Base-by-base conservation (phyloP, 306 rosid species). In the Hippophae rhamnoides region DNA sequence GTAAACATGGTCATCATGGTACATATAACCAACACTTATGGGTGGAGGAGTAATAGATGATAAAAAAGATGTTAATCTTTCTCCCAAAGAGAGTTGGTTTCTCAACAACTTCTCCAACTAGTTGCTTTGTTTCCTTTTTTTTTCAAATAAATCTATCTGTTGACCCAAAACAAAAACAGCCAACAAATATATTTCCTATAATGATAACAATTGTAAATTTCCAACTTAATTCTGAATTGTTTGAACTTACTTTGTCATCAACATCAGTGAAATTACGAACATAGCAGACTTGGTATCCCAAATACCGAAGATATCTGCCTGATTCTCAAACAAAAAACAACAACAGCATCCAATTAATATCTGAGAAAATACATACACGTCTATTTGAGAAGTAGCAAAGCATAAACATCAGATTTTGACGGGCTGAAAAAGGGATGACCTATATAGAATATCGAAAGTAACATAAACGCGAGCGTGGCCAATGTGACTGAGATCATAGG, bases 231-330 rank as follows among this genome's bases (percentile, higher is more conserved):
- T 18, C 23, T 18, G 23, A 18, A 18, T 18, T 18, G 23, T 48
- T 48, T 55, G 42, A 72, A 76, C 84, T 76, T 47, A 88, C 99
- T 81, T 92, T 92, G 74, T 92, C 96, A 72, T 92, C 96, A 5
- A 92, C 93, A 63, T 92, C 99, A n/a, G 99, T 92, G 72, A 92
- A 92, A 77, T 88, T 92, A 47, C 96, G 93, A 71, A 92, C 93
- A 72, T 92, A 85, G 66, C 68, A 66, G 60, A 92, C 95, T 73
- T 85, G 76, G 69, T 67, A 83, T 9, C 89, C 96, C 93, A 92
- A 78, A 69, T 92, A 95, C 93, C 64, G 85, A 66, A 92, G 81
- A 82, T 83, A 92, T 78, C 98, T 92, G 95, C 85, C 94, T 71
- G 80, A 71, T 74, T 52, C 52, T 18, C 23, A 18, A 18, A 18